These are phyloP conservation scores for Oenanthe sinensis DNA, from an alignment of 129 eudicot genomes.

Conservation along the genomic window DNA sequence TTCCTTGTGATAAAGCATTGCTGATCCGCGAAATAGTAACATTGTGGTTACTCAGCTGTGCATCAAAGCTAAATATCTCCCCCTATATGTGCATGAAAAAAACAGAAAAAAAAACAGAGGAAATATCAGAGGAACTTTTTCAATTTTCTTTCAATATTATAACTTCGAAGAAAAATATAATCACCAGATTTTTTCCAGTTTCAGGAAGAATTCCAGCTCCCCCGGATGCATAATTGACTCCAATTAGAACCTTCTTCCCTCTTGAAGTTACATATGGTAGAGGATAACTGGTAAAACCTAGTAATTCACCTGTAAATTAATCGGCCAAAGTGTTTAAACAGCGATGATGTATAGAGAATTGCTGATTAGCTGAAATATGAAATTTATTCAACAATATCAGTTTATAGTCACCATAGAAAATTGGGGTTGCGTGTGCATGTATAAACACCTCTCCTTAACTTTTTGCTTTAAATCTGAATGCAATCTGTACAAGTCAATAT, in stretches of 20 bases:
- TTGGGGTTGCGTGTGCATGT: too few species aligned
- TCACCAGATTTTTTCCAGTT: constrained; percentile 1
- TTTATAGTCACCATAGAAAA: too few species aligned
- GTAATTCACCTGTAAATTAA: constrained; percentile 19
- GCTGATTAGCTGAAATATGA: not conserved
- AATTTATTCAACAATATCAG: not conserved
- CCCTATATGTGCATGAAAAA: constrained; percentile 15
- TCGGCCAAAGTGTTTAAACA: not conserved
- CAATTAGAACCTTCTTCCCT: constrained; percentile 6
- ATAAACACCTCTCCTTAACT: too few species aligned
- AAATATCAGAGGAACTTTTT: not conserved
- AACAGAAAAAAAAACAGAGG: not conserved
- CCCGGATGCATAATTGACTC: constrained; percentile 30
- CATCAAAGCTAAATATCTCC: constrained; percentile 23
- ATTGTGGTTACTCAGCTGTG: constrained; percentile 27
- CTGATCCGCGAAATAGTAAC: constrained; percentile 15
- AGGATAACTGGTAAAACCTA: constrained; percentile 16
- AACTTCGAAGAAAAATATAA: not conserved
- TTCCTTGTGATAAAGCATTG: not conserved
- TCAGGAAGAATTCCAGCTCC: constrained; percentile 21
- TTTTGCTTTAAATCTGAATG: too few species aligned
- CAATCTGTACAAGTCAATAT: too few species aligned
- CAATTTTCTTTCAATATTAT: not conserved
- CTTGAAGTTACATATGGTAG: constrained; percentile 13
- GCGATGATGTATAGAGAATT: not conserved